A percentile compares a stretch with the other conserved stretches of the same genome.
Conservation (phyloP, 768 basidiomycete genomes). For the Cystofilobasidium macerans region DNA sequence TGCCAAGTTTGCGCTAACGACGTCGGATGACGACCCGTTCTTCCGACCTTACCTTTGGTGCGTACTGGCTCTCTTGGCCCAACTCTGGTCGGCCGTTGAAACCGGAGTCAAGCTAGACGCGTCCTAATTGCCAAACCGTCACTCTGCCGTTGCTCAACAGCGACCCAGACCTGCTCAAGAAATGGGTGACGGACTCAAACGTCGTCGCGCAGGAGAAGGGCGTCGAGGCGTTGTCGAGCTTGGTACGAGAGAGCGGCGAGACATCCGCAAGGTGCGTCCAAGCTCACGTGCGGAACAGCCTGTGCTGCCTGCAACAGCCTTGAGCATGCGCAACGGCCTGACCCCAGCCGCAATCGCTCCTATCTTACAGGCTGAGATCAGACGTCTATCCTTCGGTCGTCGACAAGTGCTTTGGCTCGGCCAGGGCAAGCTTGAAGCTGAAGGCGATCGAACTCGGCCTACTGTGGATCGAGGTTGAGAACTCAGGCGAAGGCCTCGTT, state of each 20-base stretch:
- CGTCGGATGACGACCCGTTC: conserved; percentile 84
- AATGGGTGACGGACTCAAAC: conserved; percentile 78
- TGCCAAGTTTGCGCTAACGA: conserved; percentile 75
- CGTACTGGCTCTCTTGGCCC: too few species aligned
- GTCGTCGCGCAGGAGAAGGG: conserved; percentile 98
- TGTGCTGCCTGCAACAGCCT: too few species aligned
- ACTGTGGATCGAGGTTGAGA: conserved; percentile 90
- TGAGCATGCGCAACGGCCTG: too few species aligned
- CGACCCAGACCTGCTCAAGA: conserved; percentile 44
- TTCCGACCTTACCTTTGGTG: conserved; percentile 80
- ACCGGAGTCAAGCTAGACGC: background rate
- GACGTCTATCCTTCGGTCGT: conserved; percentile 79
- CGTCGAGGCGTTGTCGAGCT: conserved; percentile 70
- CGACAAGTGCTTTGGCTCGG: conserved; percentile 88
- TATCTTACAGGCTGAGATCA: conserved; percentile 50
- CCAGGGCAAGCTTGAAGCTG: conserved; percentile 77
- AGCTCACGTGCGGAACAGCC: too few species aligned
- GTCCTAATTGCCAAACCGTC: background rate
- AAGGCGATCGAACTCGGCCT: conserved; percentile 74
- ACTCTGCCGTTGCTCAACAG: background rate
- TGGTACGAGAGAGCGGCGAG: conserved; percentile 88
- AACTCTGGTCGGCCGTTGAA: too few species aligned
- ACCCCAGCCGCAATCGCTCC: too few species aligned
- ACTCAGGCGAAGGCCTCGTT: conserved; percentile 71
- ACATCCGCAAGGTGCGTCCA: conserved; percentile 52